phyloP scores from a whole-genome alignment of 2,329 filamentous ascomycete genomes.

The Coleophoma crateriformis region DNA sequence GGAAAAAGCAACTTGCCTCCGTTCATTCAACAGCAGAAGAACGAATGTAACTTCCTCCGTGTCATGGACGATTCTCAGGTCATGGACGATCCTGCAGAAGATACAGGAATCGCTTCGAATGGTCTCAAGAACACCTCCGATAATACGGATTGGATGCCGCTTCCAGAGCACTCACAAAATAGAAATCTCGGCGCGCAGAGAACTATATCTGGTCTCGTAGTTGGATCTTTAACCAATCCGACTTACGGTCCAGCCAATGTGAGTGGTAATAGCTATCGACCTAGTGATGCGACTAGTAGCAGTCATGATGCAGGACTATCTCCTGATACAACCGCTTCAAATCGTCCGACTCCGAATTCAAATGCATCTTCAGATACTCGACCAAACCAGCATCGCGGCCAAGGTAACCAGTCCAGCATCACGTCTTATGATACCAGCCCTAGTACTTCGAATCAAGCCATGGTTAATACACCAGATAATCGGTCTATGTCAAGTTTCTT shows the following conservation, averaged over 20 bases:
- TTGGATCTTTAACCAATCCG: slow-evolving; percentile 8
- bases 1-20: no score
- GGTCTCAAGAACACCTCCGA: neutral
- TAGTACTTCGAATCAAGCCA: slow-evolving; percentile 34
- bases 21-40: no score
- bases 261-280: slow-evolving; percentile 30
- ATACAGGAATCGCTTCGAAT: neutral
- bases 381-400: slow-evolving; percentile 10
- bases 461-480: slow-evolving; percentile 23
- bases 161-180: slow-evolving; percentile 4
- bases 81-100: slow-evolving; percentile 7
- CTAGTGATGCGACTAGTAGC: slow-evolving; percentile 36
- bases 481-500: slow-evolving; percentile 27
- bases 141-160: slow-evolving; percentile 11
- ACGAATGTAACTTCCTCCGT: no score
- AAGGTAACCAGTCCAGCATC: slow-evolving; percentile 29
- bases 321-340: slow-evolving; percentile 23
- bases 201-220: slow-evolving; percentile 13
- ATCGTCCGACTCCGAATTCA: slow-evolving; percentile 55
- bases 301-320: slow-evolving; percentile 21
- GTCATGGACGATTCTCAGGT: neutral
- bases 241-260: slow-evolving; percentile 13
- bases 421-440: slow-evolving; percentile 49
- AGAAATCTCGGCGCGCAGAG: slow-evolving; percentile 13
- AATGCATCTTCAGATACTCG: slow-evolving; percentile 40